phyloP scores from a whole-genome alignment of 371 early-diverging fungal species.

The Apophysomyces variabilis region DNA sequence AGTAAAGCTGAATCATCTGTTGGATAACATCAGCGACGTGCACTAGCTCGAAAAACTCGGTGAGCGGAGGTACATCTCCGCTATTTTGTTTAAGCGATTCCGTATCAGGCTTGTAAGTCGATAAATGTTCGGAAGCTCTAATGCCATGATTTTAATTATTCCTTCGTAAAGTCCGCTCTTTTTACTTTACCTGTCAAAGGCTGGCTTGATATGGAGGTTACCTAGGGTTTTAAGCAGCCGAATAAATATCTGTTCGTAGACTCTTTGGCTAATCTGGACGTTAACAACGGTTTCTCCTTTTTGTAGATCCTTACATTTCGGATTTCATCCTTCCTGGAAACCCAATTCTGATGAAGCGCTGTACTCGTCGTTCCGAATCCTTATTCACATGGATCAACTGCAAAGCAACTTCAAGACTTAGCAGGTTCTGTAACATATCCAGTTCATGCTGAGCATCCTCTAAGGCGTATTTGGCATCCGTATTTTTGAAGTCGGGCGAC shows the following conservation, averaged over 20 bases:
- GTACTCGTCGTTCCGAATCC: constrained; percentile 73
- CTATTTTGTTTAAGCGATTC: constrained; percentile 29
- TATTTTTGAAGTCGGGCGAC: constrained; percentile 16
- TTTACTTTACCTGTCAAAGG: constrained; percentile 60
- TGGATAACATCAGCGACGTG: constrained; percentile 88
- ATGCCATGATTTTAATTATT: neutral
- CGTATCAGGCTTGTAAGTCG: constrained; percentile 51
- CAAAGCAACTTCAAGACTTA: constrained; percentile 80
- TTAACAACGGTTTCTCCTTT: neutral
- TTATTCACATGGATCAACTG: constrained; percentile 83
- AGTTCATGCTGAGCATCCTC: constrained; percentile 32
- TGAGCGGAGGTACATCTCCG: constrained; percentile 52
- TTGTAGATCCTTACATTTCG: constrained; percentile 27
- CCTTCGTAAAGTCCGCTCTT: neutral
- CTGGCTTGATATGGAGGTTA: constrained; percentile 69
- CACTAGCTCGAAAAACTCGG: constrained; percentile 86
- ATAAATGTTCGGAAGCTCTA: constrained; percentile 66
- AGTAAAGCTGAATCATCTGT: constrained; percentile 88
- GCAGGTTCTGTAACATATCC: constrained; percentile 64
- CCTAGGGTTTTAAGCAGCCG: constrained; percentile 63
- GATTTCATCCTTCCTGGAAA: constrained; percentile 33
- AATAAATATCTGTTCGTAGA: constrained; percentile 68
- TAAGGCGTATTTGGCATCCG: constrained; percentile 17
- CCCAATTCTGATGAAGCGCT: constrained; percentile 29
- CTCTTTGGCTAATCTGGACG: constrained; percentile 40